phyloP scores from a whole-genome alignment of 352 stramenopile species.

The Paralagenidium karlingii region DNA sequence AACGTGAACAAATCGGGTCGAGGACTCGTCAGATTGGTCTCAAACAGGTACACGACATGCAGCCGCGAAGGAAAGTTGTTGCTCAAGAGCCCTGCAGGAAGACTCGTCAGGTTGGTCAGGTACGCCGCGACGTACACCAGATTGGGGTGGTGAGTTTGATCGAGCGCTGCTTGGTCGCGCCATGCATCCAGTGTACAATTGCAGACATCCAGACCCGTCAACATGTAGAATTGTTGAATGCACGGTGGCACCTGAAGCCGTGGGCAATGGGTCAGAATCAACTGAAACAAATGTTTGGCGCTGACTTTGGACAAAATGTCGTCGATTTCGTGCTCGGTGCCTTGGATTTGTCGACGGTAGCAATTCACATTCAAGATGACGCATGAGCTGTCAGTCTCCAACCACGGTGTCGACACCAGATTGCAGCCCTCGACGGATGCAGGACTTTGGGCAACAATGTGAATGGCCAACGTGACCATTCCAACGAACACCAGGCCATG shows the following conservation, averaged over 20 bases:
- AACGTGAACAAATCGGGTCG: too few relatives aligned
- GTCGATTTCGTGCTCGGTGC: too few relatives aligned
- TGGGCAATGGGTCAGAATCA: slow-evolving; percentile 4
- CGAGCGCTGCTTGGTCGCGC: slow-evolving; percentile 4
- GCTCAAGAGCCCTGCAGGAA: slow-evolving; percentile 20
- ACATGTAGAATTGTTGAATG: background rate
- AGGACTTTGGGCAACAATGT: too few relatives aligned
- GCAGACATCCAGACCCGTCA: slow-evolving; percentile 9
- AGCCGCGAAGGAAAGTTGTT: slow-evolving; percentile 16
- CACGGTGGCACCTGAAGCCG: slow-evolving; percentile 1
- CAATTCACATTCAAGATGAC: too few relatives aligned
- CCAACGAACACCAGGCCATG: too few relatives aligned
- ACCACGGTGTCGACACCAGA: too few relatives aligned
- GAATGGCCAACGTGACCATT: too few relatives aligned
- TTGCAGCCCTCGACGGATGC: too few relatives aligned
- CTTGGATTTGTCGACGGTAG: too few relatives aligned
- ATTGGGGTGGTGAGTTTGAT: slow-evolving; percentile 1
- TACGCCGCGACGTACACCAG: slow-evolving; percentile 17
- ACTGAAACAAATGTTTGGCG: too few relatives aligned
- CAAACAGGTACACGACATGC: slow-evolving; percentile 22
- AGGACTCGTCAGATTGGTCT: slow-evolving; percentile 21
- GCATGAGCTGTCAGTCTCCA: too few relatives aligned
- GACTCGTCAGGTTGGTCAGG: slow-evolving; percentile 16
- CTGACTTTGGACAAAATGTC: too few relatives aligned
- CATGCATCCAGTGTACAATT: slow-evolving; percentile 7